Evolutionary conservation across 495 filamentous ascomycete genomes (phyloP).

Genomic region (Margaritispora aquatica): DNA sequence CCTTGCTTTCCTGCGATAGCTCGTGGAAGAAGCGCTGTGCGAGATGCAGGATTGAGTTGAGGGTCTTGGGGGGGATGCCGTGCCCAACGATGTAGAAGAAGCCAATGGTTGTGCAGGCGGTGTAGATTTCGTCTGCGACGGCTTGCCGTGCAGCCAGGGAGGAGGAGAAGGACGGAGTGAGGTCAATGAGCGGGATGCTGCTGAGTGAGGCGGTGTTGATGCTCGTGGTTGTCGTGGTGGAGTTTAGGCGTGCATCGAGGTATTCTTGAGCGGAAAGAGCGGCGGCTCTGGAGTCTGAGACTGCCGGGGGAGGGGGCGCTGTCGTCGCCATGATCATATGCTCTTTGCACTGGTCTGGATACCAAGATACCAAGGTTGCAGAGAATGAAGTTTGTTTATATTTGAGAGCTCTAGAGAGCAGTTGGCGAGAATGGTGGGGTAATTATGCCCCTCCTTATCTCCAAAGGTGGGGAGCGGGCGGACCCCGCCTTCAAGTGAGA

Average conservation of each 20-base stretch:
- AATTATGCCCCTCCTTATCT: not conserved
- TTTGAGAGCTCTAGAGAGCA: not conserved
- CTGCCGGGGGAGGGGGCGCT: not conserved
- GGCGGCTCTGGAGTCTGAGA: constrained; percentile 5
- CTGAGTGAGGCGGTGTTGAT: too few species aligned
- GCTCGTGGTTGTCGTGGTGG: constrained; percentile 6
- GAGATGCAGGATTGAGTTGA: constrained; percentile 10
- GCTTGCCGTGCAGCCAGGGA: constrained; percentile 26
- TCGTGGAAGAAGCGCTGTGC: constrained; percentile 22
- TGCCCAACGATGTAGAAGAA: constrained; percentile 42
- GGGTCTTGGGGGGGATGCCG: constrained; percentile 13
- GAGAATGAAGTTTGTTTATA: not conserved
- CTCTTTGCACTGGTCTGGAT: not conserved
- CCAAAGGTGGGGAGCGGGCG: not conserved
- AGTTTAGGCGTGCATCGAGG: constrained; percentile 12
- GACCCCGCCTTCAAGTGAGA: too few species aligned
- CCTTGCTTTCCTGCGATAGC: constrained; percentile 13
- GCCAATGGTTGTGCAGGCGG: constrained; percentile 35
- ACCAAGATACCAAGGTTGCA: not conserved
- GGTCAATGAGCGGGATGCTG: constrained; percentile 43
- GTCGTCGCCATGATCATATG: constrained; percentile 1
- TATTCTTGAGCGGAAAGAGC: constrained; percentile 22
- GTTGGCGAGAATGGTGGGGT: not conserved
- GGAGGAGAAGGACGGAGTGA: constrained; percentile 32
- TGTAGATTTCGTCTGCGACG: constrained; percentile 34